Evolutionary conservation across 345 rosid genomes (phyloP), one percentile per base, ranked within the genome.

Genomic region (Eucalyptus cloeziana): DNA sequence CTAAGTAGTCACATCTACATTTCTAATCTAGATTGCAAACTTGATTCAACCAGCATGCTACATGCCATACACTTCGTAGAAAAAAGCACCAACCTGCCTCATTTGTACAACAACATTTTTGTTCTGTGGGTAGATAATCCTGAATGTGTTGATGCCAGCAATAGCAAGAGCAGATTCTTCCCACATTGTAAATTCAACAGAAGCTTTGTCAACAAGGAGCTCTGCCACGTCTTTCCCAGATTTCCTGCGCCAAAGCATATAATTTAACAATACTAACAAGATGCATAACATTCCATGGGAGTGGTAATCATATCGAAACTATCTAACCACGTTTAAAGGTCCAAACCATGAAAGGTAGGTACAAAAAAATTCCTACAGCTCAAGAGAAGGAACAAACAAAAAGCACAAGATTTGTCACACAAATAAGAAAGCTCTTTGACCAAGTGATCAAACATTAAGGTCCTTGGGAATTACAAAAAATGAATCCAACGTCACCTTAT

Each of bases 121-220:
- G 87, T 92, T 90, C 86, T 51, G 93, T 88, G 97, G 94, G 92
- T 92, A 90, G 88, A 93, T 91, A 89, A 96, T 90, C 92, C 92
- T 91, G 87, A 94, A 94, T 88, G 96, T 94, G 51, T 90, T 89
- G 62, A 94, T 62, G 88, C 89, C 90, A 88, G 91, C 89, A 91
- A 83, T 67, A 85, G 95, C 67, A 56, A 93, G 87, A 81, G 94
- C 94, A 85, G 93, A 92, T 86, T 94, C 95, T 91, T 95, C 95
- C 94, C 95, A 92, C 85, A 96, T 90, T 90, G 95, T 94, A 91
- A 95, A 94, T 86, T 95, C 96, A 87, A 96, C 89, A 91, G 91
- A 88, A n/a, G 91, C 89, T 58, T 92, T 95, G 89, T 92, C 90
- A 87, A 97, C 91, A 86, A 91, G 89, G 91, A 97, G 89, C 91